phyloP scores from a whole-genome alignment of 129 eudicot species.

The Flaveria sonorensis region DNA sequence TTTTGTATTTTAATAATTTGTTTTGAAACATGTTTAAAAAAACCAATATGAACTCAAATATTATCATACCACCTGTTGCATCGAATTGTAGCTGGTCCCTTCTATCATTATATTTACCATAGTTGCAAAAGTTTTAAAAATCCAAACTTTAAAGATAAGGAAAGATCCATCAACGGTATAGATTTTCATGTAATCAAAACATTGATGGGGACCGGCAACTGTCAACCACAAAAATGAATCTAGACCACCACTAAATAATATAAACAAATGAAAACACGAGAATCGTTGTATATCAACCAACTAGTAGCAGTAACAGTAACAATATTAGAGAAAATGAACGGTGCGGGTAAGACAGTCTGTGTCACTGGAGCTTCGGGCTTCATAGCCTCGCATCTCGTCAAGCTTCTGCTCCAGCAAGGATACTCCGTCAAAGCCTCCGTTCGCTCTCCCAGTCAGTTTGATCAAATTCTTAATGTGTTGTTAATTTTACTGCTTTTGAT shows the following conservation, averaged over 20 bases:
- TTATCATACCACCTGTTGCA: too few species aligned
- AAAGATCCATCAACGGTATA: background rate
- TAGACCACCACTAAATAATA: background rate
- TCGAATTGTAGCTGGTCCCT: too few species aligned
- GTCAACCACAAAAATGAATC: constrained; percentile 18
- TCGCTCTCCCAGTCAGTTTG: constrained; percentile 38
- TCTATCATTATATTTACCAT: too few species aligned
- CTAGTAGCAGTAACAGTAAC: background rate
- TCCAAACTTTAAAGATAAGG: background rate
- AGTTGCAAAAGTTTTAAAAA: background rate
- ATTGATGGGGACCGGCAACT: constrained; percentile 3
- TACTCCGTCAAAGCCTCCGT: constrained; percentile 51
- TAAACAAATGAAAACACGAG: background rate
- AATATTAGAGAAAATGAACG: constrained; percentile 26
- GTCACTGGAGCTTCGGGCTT: constrained; percentile 51
- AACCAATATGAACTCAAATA: too few species aligned
- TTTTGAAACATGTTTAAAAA: too few species aligned
- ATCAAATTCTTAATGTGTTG: background rate
- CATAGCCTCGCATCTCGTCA: constrained; percentile 47
- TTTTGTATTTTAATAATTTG: too few species aligned
- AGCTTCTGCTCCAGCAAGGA: constrained; percentile 43
- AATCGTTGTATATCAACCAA: background rate
- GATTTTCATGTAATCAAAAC: background rate
- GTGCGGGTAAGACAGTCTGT: constrained; percentile 46
- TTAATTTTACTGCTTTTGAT: too few species aligned